These are phyloP conservation scores for Abrus pulchellus DNA, from an alignment of 306 rosid species.

Conservation along the genomic window DNA sequence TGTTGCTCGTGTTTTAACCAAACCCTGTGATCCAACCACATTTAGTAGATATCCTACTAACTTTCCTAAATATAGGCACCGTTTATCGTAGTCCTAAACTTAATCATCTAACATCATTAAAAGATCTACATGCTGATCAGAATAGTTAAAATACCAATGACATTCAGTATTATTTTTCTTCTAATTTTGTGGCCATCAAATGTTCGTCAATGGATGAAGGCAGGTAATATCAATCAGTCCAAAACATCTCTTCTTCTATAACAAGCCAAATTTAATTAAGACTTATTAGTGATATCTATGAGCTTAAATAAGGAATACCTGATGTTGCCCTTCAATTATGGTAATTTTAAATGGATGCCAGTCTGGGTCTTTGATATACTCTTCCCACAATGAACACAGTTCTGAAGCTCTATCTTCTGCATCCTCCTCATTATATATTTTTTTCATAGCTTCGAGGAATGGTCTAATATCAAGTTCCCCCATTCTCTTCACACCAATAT, in stretches of 20 bases:
- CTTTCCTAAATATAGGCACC: slow-evolving; percentile 8
- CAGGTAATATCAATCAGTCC: not conserved
- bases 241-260: not conserved
- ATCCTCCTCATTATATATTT: slow-evolving; percentile 74
- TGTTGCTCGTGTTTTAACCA: slow-evolving; percentile 3
- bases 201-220: not conserved
- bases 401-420: slow-evolving; percentile 89
- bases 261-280: slow-evolving; percentile 28
- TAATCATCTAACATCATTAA: not conserved
- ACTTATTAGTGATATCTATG: slow-evolving; percentile 32
- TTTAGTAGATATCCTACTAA: slow-evolving; percentile 3
- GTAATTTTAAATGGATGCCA: slow-evolving; percentile 93
- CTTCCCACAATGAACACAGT: slow-evolving; percentile 92
- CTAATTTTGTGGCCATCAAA: slow-evolving; percentile 16
- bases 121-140: not conserved
- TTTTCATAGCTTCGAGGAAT: slow-evolving; percentile 79
- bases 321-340: slow-evolving; percentile 55
- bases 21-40: slow-evolving; percentile 1
- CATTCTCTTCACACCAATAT: slow-evolving; percentile 87
- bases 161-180: slow-evolving; percentile 30
- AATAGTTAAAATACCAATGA: slow-evolving; percentile 3
- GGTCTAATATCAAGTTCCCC: slow-evolving; percentile 90
- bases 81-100: not conserved
- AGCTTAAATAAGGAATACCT: slow-evolving; percentile 58
- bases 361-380: slow-evolving; percentile 88